phyloP scores from a whole-genome alignment of 345 rosid genomes.

The Pseudoturritis turrita region DNA sequence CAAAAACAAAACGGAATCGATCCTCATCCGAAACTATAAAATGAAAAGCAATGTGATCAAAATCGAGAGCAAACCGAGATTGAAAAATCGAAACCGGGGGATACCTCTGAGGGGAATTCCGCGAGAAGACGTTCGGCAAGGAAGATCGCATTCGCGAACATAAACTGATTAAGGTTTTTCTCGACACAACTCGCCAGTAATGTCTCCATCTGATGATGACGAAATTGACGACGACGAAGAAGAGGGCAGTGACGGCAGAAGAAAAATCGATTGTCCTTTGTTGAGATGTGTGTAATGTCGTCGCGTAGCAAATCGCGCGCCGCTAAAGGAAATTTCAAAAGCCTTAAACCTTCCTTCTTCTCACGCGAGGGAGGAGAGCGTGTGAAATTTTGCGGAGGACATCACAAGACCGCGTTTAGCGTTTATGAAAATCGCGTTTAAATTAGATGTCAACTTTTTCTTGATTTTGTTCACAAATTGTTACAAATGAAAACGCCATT shows the following conservation, averaged over 20 bases:
- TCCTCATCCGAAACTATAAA: background rate
- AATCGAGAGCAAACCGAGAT: background rate
- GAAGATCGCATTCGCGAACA: constrained; percentile 74
- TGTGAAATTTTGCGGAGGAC: background rate
- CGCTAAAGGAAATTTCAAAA: constrained; percentile 28
- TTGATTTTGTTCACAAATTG: too few relatives aligned
- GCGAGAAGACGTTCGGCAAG: constrained; percentile 89
- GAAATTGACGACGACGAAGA: background rate
- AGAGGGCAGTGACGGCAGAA: background rate
- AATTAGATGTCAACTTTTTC: background rate
- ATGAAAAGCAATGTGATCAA: background rate
- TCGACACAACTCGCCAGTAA: constrained; percentile 39
- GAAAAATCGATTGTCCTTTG: background rate
- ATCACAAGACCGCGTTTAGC: background rate
- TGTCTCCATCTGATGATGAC: constrained; percentile 27
- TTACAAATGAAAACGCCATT: too few relatives aligned
- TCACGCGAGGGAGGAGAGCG: constrained; percentile 26
- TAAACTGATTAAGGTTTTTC: constrained; percentile 63
- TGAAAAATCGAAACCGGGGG: background rate
- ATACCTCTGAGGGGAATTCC: constrained; percentile 85
- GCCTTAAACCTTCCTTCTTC: constrained; percentile 3
- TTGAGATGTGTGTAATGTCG: background rate
- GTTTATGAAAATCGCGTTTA: background rate
- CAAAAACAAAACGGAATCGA: background rate
- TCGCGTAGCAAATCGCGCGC: constrained; percentile 29